A percentile compares a stretch with the other conserved stretches of the same genome.
Evolutionary conservation across 179 eudicot genomes (phyloP).

Genomic region (Corrigiola litoralis): DNA sequence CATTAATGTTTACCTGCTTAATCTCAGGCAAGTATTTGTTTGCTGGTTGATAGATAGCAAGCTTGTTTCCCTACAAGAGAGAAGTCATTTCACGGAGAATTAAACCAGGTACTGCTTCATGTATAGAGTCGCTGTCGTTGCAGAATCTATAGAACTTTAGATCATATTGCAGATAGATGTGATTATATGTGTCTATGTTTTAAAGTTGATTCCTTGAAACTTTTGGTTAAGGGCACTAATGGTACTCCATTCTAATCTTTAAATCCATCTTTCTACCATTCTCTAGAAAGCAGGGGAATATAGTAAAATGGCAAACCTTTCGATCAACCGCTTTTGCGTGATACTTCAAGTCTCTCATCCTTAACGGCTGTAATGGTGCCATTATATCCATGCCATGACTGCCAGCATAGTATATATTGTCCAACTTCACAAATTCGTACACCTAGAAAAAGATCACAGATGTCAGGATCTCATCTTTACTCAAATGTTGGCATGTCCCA

Average conservation of each 20-base stretch:
- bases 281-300: background rate
- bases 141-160: background rate
- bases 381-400: conserved; percentile 92
- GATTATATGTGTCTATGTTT: background rate
- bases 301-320: conserved; percentile 19
- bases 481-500: no score
- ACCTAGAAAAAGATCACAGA: conserved; percentile 35
- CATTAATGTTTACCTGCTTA: conserved; percentile 27
- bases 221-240: background rate
- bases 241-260: background rate
- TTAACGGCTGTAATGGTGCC: conserved; percentile 49
- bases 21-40: conserved; percentile 34
- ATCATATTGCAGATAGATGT: no score
- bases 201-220: background rate
- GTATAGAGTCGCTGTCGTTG: background rate
- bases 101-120: conserved; percentile 3
- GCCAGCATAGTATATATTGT: conserved; percentile 77
- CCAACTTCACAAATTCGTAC: conserved; percentile 60
- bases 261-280: background rate
- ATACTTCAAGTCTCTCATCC: conserved; percentile 32
- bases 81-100: conserved; percentile 5
- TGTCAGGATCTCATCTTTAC: background rate
- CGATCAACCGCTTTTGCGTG: conserved; percentile 33
- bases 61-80: conserved; percentile 31
- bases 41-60: conserved; percentile 40